Conservation (phyloP, 2,329 filamentous ascomycete species). For the Colletotrichum sp. region DNA sequence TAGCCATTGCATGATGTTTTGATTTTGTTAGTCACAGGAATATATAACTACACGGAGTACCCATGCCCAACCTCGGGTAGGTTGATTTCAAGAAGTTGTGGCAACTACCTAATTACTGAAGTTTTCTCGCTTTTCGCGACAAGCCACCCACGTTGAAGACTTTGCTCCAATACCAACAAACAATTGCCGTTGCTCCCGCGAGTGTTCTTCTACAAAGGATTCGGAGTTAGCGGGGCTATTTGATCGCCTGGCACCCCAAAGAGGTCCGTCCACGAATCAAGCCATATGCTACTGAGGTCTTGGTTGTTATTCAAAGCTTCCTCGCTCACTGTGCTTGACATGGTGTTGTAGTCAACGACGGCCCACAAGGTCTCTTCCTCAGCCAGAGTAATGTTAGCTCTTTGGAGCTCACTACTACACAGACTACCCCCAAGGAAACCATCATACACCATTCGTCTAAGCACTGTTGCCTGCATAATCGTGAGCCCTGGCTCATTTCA, state of each 20-base stretch:
- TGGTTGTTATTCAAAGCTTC: not conserved
- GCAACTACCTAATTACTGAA: not conserved
- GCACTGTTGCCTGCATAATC: not conserved
- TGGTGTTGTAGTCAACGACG: not conserved
- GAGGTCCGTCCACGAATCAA: not conserved
- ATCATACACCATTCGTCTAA: not conserved
- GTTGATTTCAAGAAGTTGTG: not conserved
- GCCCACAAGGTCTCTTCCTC: not conserved
- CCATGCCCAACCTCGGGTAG: accelerated
- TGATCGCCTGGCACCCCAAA: not conserved
- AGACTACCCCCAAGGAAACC: not conserved
- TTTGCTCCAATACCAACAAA: not conserved
- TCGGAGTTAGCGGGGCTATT: not conserved
- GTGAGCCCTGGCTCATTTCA: accelerated
- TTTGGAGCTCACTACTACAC: not conserved
- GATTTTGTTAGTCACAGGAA: not conserved
- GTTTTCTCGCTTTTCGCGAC: not conserved
- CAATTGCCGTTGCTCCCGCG: not conserved
- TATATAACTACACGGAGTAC: not conserved
- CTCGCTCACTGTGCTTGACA: not conserved
- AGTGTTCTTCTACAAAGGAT: not conserved
- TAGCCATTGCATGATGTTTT: not conserved
- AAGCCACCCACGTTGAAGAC: not conserved
- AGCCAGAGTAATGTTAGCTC: not conserved
- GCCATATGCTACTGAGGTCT: not conserved